A percentile compares a stretch with the other conserved stretches of the same genome.
Conservation (phyloP, 345 rosid genomes). For the Euphorbia pulcherrima region DNA sequence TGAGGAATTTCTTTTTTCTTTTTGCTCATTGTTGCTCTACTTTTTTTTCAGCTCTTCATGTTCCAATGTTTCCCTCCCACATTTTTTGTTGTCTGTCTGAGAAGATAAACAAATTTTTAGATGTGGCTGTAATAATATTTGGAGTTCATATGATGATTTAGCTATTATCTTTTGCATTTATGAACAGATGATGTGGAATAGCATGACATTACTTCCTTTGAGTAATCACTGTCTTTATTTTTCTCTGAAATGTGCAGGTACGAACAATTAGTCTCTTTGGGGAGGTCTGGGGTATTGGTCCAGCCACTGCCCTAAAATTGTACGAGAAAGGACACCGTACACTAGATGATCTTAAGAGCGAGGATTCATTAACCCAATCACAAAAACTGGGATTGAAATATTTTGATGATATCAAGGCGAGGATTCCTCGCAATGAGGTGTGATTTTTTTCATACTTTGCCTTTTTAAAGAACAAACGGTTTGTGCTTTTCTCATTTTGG, state of each 20-base stretch:
- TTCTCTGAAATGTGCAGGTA: slow-evolving; percentile 44
- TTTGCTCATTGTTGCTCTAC: too few species aligned
- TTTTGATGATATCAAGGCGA: slow-evolving; percentile 74
- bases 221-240: slow-evolving; percentile 13
- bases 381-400: slow-evolving; percentile 88
- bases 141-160: background rate
- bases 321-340: slow-evolving; percentile 85
- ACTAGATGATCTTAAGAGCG: slow-evolving; percentile 70
- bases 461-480: slow-evolving; percentile 11
- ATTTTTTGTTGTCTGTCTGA: background rate
- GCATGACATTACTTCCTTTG: background rate
- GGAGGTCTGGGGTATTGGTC: slow-evolving; percentile 97
- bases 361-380: slow-evolving; percentile 68
- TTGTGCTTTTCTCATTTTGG: slow-evolving; percentile 3
- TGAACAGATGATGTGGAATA: background rate
- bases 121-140: background rate
- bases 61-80: background rate
- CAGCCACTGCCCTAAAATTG: slow-evolving; percentile 85
- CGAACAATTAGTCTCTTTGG: slow-evolving; percentile 76
- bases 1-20: background rate
- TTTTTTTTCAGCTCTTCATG: background rate
- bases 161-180: background rate
- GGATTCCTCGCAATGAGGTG: slow-evolving; percentile 91
- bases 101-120: background rate
- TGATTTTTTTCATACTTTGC: slow-evolving; percentile 13